phyloP scores from a whole-genome alignment of 345 rosid species.

The Populus davidiana region DNA sequence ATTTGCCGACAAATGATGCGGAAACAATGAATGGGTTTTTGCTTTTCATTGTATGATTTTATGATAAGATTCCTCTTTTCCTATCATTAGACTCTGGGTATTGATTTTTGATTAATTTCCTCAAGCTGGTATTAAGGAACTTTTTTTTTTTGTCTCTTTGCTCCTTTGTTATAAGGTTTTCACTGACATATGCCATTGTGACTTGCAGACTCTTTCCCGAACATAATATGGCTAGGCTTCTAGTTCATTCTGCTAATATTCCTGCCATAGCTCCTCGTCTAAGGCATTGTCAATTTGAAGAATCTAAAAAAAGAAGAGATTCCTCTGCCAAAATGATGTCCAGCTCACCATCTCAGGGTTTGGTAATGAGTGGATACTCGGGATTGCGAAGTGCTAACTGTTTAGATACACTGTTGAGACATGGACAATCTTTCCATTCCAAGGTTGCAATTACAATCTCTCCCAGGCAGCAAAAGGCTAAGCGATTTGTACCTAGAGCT shows the following conservation, averaged over 20 bases:
- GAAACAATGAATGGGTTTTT: not conserved
- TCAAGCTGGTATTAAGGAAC: not conserved
- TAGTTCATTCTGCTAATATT: slow-evolving; percentile 49
- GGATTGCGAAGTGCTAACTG: slow-evolving; percentile 58
- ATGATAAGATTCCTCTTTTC: not conserved
- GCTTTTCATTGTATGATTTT: not conserved
- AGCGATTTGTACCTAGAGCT: slow-evolving; percentile 53
- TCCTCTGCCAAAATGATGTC: slow-evolving; percentile 42
- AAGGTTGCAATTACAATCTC: slow-evolving; percentile 39
- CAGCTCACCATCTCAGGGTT: slow-evolving; percentile 29
- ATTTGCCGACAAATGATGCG: not conserved
- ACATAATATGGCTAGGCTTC: slow-evolving; percentile 59
- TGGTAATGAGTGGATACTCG: slow-evolving; percentile 47
- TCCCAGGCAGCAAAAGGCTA: slow-evolving; percentile 43
- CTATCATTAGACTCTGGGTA: not conserved
- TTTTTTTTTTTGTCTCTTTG: not conserved
- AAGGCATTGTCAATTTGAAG: slow-evolving; percentile 40
- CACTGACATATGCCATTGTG: slow-evolving; percentile 7
- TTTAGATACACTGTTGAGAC: slow-evolving; percentile 36
- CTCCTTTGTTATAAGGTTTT: not conserved
- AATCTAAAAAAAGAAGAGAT: slow-evolving; percentile 45
- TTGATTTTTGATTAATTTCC: not conserved
- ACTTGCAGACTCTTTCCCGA: slow-evolving; percentile 40
- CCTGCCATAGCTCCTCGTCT: slow-evolving; percentile 40
- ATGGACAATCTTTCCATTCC: slow-evolving; percentile 44